A percentile compares a stretch with the other conserved stretches of the same genome.
These are phyloP conservation scores for Coemansia sp. DNA, from an alignment of 192 early-diverging fungal genomes.

Conservation along the genomic window DNA sequence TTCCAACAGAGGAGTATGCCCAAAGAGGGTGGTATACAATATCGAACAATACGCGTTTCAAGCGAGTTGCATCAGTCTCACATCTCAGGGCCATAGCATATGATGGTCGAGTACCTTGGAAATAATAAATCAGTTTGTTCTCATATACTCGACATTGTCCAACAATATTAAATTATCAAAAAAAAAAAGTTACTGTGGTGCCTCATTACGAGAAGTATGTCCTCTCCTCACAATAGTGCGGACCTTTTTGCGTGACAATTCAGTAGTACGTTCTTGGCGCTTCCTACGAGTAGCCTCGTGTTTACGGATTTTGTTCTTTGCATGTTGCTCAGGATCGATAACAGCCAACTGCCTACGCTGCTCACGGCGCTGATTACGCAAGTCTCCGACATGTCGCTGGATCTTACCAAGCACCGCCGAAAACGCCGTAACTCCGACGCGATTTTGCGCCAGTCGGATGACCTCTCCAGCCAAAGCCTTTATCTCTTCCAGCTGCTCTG, in stretches of 20 bases:
- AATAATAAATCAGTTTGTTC: too few relatives aligned
- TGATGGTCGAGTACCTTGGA: too few relatives aligned
- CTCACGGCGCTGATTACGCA: constrained; percentile 67
- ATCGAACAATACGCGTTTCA: too few relatives aligned
- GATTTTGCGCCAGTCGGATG: constrained; percentile 71
- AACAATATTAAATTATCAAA: too few relatives aligned
- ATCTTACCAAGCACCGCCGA: constrained; percentile 68
- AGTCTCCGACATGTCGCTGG: constrained; percentile 63
- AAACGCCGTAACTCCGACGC: constrained; percentile 75
- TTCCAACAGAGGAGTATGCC: too few relatives aligned
- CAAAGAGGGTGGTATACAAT: too few relatives aligned
- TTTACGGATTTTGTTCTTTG: constrained; percentile 71
- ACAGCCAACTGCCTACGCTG: constrained; percentile 62
- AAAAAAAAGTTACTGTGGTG: background rate
- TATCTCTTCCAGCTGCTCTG: constrained; percentile 64
- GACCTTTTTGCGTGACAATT: constrained; percentile 60
- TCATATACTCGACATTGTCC: too few relatives aligned
- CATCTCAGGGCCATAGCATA: too few relatives aligned
- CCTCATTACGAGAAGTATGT: background rate
- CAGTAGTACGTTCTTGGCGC: constrained; percentile 72
- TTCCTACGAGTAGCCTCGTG: constrained; percentile 70
- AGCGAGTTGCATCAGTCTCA: too few relatives aligned
- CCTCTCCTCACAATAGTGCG: constrained; percentile 40
- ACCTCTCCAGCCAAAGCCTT: constrained; percentile 81
- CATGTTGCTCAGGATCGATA: constrained; percentile 72